Conservation (phyloP, 2,329 filamentous ascomycete species). For the Niveomyces coronatus region DNA sequence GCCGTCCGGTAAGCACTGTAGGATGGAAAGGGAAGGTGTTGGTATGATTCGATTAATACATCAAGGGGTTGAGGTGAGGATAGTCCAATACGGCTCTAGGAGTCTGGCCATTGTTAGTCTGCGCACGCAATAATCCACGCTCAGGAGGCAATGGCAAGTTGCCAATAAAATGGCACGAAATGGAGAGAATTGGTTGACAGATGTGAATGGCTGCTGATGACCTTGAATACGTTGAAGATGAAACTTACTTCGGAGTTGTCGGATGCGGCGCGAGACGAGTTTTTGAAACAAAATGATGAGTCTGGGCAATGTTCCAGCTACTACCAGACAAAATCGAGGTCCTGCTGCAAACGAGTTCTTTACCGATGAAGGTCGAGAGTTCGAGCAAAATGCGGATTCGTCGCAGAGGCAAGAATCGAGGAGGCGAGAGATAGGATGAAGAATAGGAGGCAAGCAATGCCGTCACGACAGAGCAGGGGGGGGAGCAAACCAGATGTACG, state of each 20-base stretch:
- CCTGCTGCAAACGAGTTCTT: too few species aligned
- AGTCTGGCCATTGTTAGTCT: background rate
- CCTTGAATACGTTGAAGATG: too few species aligned
- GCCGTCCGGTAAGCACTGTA: conserved; percentile 9
- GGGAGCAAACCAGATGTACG: too few species aligned
- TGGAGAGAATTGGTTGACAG: background rate
- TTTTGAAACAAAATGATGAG: conserved; percentile 1
- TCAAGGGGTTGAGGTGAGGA: background rate
- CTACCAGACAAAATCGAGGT: too few species aligned
- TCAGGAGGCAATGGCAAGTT: background rate
- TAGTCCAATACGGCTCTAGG: conserved; percentile 9
- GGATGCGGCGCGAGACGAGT: background rate
- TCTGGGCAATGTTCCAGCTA: conserved; percentile 11
- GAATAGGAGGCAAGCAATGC: too few species aligned
- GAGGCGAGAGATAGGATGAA: background rate
- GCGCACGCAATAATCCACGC: background rate
- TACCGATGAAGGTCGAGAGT: too few species aligned
- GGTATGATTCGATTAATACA: conserved; percentile 2
- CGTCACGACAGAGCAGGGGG: too few species aligned
- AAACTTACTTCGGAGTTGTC: conserved; percentile 8
- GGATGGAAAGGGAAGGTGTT: background rate
- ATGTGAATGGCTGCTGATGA: background rate
- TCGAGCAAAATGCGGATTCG: too few species aligned
- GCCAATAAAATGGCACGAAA: background rate
- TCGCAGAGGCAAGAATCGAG: too few species aligned